phyloP scores from a whole-genome alignment of 2,329 filamentous ascomycete species.

The Botryosphaeria dothidea region DNA sequence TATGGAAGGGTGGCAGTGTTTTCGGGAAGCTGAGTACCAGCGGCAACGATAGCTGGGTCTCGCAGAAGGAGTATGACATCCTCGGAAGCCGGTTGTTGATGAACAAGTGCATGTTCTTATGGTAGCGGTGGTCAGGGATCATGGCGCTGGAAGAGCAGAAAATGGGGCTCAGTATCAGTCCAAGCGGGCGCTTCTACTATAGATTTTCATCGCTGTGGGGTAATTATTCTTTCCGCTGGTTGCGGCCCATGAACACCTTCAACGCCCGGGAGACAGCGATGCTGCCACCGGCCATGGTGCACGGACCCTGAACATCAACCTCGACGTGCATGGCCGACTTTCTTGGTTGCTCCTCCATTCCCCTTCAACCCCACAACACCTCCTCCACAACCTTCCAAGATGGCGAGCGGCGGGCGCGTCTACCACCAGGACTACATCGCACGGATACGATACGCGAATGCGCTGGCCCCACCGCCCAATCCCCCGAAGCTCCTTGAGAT shows the following conservation, averaged over 20 bases:
- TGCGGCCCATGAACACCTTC: not conserved
- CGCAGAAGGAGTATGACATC: slow-evolving; percentile 81
- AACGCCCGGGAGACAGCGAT: not conserved
- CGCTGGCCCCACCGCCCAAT: slow-evolving; percentile 88
- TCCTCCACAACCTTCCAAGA: not conserved
- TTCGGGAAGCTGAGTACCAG: slow-evolving; percentile 84
- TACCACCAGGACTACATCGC: slow-evolving; percentile 97
- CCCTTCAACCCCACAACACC: not conserved
- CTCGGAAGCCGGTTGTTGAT: slow-evolving; percentile 76
- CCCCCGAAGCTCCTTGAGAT: slow-evolving; percentile 97
- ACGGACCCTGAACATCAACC: slow-evolving; percentile 2
- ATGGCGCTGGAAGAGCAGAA: not conserved
- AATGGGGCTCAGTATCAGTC: not conserved
- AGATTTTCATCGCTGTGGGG: too few relatives aligned
- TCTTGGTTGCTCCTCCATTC: not conserved
- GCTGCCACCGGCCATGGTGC: not conserved
- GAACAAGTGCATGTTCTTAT: slow-evolving; percentile 44
- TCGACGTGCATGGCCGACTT: slow-evolving; percentile 10
- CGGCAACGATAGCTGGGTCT: slow-evolving; percentile 91
- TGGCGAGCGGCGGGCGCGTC: slow-evolving; percentile 19
- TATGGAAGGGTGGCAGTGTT: slow-evolving; percentile 96
- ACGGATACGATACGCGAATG: slow-evolving; percentile 92
- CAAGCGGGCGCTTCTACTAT: too few relatives aligned
- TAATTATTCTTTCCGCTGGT: not conserved
- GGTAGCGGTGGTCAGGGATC: slow-evolving; percentile 29